Base-by-base conservation (phyloP, 2,329 filamentous ascomycete genomes). In the Fusarium neocosmosporiellum region DNA sequence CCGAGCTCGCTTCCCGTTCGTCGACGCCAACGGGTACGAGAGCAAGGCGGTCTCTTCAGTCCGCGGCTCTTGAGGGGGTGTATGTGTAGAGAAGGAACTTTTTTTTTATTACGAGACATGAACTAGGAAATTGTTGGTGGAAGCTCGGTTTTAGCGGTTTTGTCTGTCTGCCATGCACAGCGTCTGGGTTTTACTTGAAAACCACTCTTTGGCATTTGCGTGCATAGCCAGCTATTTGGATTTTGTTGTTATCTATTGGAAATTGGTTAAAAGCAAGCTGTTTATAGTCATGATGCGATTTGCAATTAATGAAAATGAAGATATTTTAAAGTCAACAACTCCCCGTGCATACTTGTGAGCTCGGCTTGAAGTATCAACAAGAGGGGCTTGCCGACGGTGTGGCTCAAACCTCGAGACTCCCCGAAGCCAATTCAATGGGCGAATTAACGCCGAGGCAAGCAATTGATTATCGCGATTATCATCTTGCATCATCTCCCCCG, bases 1-100 rank as follows among this genome's bases (percentile, higher is more conserved):
- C 64, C 89, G 89, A 69, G 93, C 94, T 43, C 88, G 94, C 48
- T 96, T 87, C 83, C 94, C 94, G 0, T 83, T 87, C 8, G 90
- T 92, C 7, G 88, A 92, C 78, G 84, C 83, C 46, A 83, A 86
- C 63, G 88, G 89, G 29, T 83, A 83, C 18, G 87, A 86, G 74
- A 85, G 86, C 27, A 82, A 81, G 33, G 78, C 84, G 6, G 73
- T 86, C 22, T 81, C 79, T 27, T 78, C 80, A 50, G 83, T 82
- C 10, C 81, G 82, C 20, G 71, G 71, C 43, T 48, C 20, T 34
- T 74, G 4, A 33, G 31, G 16, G 33, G 34, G 50, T n/a, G 11
- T 41, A 20, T n/a, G 27, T 27, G 34, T 39, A 24, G 48, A 18
- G 27, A 39, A 10, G 36, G 53, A 55, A 55, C 33, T 55, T 55